Evolutionary conservation across 768 basidiomycete species (phyloP), one percentile per base, ranked within the genome.

Genomic region (Leccinum longicurvipes): DNA sequence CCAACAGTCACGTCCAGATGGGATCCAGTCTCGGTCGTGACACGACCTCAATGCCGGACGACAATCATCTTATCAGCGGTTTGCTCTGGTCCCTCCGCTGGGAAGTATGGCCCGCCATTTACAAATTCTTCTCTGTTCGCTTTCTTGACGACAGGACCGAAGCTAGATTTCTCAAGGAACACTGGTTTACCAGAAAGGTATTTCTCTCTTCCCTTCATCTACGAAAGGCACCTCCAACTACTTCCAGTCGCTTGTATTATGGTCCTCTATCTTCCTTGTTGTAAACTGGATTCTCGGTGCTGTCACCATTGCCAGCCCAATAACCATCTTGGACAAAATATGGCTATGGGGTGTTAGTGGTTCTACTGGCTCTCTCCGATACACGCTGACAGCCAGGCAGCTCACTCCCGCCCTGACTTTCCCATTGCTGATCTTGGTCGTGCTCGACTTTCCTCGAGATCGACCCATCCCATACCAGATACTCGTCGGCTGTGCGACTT

Each of bases 361-460:
- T 9, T 53, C 75, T 45, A 52, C 59, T 63, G n/a, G 41, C 41
- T 51, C 27, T 17, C 46, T 25, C 19, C 46, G 25, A 50, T 17
- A 25, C 36, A 21, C n/a, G 34, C 34, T 54, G 29, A 53, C 54
- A 36, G 27, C 23, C 53, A 25, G 23, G 12, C 47, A 81, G 84
- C 58, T 87, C 60, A 79, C 82, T 3, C 83, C 89, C 3, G 68
- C 73, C 3, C 67, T 88, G 50, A 86, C 81, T 27, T 67, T 91
- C 21, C 87, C 86, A 1, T 72, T 91, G 32, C 66, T 83, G 74
- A 79, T 68, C 50, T 77, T 90, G 76, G 79, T 91, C 54, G 74
- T 86, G 53, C 86, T 81, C 63, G 85, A 93, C 74, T 84, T 82
- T 76, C 90, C 89, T 2, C 77, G 86, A 42, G 81, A 85, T 57